phyloP scores from a whole-genome alignment of 2,329 filamentous ascomycete species.

The Clonostachys rosea region DNA sequence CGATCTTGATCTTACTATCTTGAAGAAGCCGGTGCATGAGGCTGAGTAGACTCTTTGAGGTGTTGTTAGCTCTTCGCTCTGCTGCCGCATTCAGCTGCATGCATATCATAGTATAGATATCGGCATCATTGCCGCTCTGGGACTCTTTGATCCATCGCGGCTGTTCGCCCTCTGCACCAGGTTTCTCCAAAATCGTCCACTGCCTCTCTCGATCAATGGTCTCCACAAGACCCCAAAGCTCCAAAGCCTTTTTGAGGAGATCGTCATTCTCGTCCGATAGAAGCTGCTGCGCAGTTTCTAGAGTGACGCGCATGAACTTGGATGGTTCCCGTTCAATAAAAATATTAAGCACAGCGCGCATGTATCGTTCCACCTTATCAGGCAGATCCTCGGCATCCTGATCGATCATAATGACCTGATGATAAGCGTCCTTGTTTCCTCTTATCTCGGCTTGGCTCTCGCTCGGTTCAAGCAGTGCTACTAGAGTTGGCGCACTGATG shows the following conservation, averaged over 20 bases:
- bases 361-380: conserved; percentile 54
- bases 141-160: conserved; percentile 43
- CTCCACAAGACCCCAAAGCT: conserved; percentile 62
- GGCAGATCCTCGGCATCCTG: conserved; percentile 57
- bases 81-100: conserved; percentile 61
- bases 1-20: conserved; percentile 54
- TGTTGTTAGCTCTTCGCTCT: conserved; percentile 57
- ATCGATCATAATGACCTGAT: conserved; percentile 51
- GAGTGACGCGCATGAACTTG: conserved; percentile 52
- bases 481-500: conserved; percentile 29
- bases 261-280: conserved; percentile 43
- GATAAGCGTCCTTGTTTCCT: conserved; percentile 23
- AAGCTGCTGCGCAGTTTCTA: conserved; percentile 46
- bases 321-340: conserved; percentile 58
- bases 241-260: conserved; percentile 51
- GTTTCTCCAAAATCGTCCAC: conserved; percentile 51
- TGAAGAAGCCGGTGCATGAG: conserved; percentile 58
- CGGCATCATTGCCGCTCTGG: conserved; percentile 41
- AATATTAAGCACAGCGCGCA: conserved; percentile 51
- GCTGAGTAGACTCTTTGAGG: conserved; percentile 52
- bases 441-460: conserved; percentile 25
- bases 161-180: conserved; percentile 30
- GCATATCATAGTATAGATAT: conserved; percentile 57
- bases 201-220: conserved; percentile 60
- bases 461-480: conserved; percentile 24